Conservation (phyloP, 257 asterid species). For the Solanum paucissectum region DNA sequence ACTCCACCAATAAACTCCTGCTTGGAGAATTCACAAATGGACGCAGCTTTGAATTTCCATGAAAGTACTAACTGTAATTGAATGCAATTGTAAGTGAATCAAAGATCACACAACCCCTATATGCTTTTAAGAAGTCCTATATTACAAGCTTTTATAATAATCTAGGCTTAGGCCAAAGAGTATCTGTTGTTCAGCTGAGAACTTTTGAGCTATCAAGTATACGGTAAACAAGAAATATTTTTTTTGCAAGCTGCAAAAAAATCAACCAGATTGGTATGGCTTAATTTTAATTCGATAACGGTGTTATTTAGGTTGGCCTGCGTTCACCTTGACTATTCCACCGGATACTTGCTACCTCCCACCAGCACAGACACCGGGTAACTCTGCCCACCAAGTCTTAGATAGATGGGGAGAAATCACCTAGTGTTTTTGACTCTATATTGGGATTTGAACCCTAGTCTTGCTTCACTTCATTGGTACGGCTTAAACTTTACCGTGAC, state of each 20-base stretch:
- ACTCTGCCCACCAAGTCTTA: neutral
- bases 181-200: neutral
- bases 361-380: neutral
- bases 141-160: neutral
- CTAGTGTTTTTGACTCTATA: neutral
- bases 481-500: neutral
- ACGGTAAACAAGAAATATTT: neutral
- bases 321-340: neutral
- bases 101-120: neutral
- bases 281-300: neutral
- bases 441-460: neutral
- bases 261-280: neutral
- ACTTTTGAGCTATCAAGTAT: neutral
- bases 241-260: neutral
- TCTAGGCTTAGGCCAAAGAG: neutral
- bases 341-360: neutral
- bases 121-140: neutral
- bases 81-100: neutral
- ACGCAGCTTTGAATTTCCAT: conserved; percentile 84
- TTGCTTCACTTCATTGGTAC: neutral
- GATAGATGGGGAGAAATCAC: neutral
- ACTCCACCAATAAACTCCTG: conserved; percentile 83
- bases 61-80: conserved; percentile 39
- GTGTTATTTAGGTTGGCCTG: neutral
- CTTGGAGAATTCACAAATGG: conserved; percentile 94